Evolutionary conservation across 2,329 filamentous ascomycete species (phyloP).

Genomic region (Dothidotthia symphoricarpi): DNA sequence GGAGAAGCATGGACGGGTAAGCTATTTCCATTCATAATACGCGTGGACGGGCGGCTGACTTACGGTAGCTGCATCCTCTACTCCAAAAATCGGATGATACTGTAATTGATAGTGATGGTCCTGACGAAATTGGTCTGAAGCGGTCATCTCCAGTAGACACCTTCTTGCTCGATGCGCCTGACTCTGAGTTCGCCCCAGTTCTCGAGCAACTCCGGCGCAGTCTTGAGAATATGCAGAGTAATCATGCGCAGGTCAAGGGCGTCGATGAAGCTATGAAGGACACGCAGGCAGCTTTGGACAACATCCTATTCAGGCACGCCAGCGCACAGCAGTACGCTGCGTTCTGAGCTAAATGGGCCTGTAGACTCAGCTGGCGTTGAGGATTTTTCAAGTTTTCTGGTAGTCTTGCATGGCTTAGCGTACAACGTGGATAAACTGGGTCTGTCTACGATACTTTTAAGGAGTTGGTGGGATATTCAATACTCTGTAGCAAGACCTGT

Average conservation of each 20-base stretch:
- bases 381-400: slow-evolving; percentile 16
- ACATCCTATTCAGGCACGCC: slow-evolving; percentile 35
- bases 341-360: slow-evolving; percentile 31
- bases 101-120: slow-evolving; percentile 21
- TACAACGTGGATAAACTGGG: slow-evolving; percentile 16
- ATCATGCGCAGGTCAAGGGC: slow-evolving; percentile 39
- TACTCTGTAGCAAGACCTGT: slow-evolving; percentile 13
- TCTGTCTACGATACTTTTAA: slow-evolving; percentile 12
- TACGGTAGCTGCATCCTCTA: slow-evolving; percentile 36
- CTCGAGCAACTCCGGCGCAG: slow-evolving; percentile 41
- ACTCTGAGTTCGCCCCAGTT: slow-evolving; percentile 34
- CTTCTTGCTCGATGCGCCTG: slow-evolving; percentile 28
- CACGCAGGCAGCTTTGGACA: slow-evolving; percentile 36
- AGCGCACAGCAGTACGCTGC: slow-evolving; percentile 33
- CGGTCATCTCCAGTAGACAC: slow-evolving; percentile 15
- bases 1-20: slow-evolving; percentile 31
- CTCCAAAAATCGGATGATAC: slow-evolving; percentile 20
- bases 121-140: slow-evolving; percentile 35
- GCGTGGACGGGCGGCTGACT: slow-evolving; percentile 18
- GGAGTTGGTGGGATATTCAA: slow-evolving; percentile 23
- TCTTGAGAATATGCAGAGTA: slow-evolving; percentile 41
- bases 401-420: slow-evolving; percentile 21
- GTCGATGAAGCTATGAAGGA: slow-evolving; percentile 31
- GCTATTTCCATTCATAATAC: slow-evolving; percentile 6
- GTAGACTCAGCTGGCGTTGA: slow-evolving; percentile 23